Evolutionary conservation across 2,329 filamentous ascomycete genomes (phyloP), one percentile per base, ranked within the genome.

Genomic region (Aspergillus sp.): DNA sequence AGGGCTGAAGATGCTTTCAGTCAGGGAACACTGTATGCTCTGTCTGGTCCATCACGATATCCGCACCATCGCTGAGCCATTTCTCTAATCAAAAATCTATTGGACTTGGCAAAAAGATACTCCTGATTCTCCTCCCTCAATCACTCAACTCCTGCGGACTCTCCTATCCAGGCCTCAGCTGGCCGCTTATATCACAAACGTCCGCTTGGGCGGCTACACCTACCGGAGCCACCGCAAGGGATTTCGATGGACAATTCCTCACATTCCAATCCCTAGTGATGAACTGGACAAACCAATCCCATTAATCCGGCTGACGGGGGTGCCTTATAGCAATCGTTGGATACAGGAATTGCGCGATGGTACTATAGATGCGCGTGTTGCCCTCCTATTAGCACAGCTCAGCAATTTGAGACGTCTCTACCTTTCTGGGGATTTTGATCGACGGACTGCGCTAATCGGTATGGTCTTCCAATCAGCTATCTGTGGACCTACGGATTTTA

Each of bases 41-140:
- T 57, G 49, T 36, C 56, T 59, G 48, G 54, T 54, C 7, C 54
- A 56, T 45, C 51, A 52, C 13, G 33, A 32, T 7, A 51, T 60
- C 17, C 51, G 48, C 26, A 4, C 48, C 16, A 17, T 57, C 14
- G 48, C 56, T 24, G 61, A 60, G 54, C 58, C 53, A 32, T 46
- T 56, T 1, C 53, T 64, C 41, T 62, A 64, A 49, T 45, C 58
- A 10, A 48, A 53, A 13, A 53, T 64, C 44, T 33, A 55, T n/a
- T 60, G 47, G 45, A 56, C 36, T 7, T 63, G 55, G 56, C 26
- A 14, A 35, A 40, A 49, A 4, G 9, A 42, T 44, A 22, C 38
- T 9, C 16, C 24, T 26, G 24, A 26, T 26, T 8, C 19, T 38
- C 35, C 35, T 22, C 55, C 57, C 10, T 50, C 51, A 42, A 59